phyloP scores from a whole-genome alignment of 768 basidiomycete genomes.

The Stropharia rugosoannulata region DNA sequence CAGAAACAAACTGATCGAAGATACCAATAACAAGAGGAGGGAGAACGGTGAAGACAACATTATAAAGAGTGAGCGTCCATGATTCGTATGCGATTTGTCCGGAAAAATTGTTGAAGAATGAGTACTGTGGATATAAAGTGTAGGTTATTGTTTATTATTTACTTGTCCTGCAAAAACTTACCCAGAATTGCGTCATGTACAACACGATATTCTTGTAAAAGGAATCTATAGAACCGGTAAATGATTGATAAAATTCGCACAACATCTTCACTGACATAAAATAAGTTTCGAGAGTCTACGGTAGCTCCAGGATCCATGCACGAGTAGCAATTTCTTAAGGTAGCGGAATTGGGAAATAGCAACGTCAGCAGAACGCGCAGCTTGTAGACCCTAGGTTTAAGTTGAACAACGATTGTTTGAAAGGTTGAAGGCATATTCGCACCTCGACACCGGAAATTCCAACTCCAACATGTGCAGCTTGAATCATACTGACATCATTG shows the following conservation, averaged over 20 bases:
- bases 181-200: slow-evolving; percentile 99
- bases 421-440: slow-evolving; percentile 6
- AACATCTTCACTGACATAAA: slow-evolving; percentile 63
- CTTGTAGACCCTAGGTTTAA: slow-evolving; percentile 81
- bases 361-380: slow-evolving; percentile 95
- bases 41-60: slow-evolving; percentile 93
- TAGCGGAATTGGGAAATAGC: slow-evolving; percentile 98
- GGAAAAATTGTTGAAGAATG: slow-evolving; percentile 99
- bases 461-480: slow-evolving; percentile 96
- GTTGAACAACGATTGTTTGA: not conserved
- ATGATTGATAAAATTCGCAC: not conserved
- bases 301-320: slow-evolving; percentile 99
- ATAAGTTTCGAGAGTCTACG: slow-evolving; percentile 92
- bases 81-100: slow-evolving; percentile 98
- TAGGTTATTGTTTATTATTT: not conserved
- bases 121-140: slow-evolving; percentile 58
- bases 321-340: slow-evolving; percentile 91
- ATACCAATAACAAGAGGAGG: slow-evolving; percentile 97
- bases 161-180: slow-evolving; percentile 27
- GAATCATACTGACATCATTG: slow-evolving; percentile 99
- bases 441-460: slow-evolving; percentile 98
- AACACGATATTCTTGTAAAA: slow-evolving; percentile 99
- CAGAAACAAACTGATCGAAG: slow-evolving; percentile 98
- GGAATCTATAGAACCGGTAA: slow-evolving; percentile 57
- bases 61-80: slow-evolving; percentile 97